Conservation (phyloP, 768 basidiomycete species). For the Sarcomyxa edulis region DNA sequence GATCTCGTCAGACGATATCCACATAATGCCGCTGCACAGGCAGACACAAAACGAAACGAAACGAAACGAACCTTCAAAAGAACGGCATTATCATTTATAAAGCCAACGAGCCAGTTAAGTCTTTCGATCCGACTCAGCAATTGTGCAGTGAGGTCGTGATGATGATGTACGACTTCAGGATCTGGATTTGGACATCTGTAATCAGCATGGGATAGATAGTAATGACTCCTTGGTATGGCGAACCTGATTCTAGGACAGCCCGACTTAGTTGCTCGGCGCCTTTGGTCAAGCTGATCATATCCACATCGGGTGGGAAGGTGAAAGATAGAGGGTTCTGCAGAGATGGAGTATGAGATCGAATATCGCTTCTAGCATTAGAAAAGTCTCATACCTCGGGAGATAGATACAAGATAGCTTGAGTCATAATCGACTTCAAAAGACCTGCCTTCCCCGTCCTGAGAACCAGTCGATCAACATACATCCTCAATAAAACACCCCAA, state of each 20-base stretch:
- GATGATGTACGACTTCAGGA: slow-evolving; percentile 59
- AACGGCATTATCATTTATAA: slow-evolving; percentile 83
- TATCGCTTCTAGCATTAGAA: neutral
- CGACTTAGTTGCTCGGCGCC: slow-evolving; percentile 73
- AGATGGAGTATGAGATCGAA: neutral
- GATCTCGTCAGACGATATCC: slow-evolving; percentile 1
- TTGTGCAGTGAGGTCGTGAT: slow-evolving; percentile 79
- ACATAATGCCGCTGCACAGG: too few relatives aligned
- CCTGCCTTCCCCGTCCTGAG: slow-evolving; percentile 56
- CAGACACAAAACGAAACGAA: neutral
- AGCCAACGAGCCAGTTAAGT: slow-evolving; percentile 80
- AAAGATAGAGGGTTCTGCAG: slow-evolving; percentile 72
- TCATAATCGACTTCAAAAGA: slow-evolving; percentile 75
- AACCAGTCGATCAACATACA: neutral
- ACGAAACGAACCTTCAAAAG: slow-evolving; percentile 55
- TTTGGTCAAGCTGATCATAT: slow-evolving; percentile 74
- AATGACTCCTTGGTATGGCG: neutral
- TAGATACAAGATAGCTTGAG: slow-evolving; percentile 78
- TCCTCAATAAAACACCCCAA: slow-evolving; percentile 2
- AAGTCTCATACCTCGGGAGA: slow-evolving; percentile 46
- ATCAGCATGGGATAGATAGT: neutral
- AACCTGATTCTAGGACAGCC: slow-evolving; percentile 72
- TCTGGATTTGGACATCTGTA: slow-evolving; percentile 36
- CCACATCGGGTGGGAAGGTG: slow-evolving; percentile 75
- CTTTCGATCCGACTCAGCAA: slow-evolving; percentile 69